phyloP scores from a whole-genome alignment of 345 rosid genomes.

The Ceriops zippeliana region DNA sequence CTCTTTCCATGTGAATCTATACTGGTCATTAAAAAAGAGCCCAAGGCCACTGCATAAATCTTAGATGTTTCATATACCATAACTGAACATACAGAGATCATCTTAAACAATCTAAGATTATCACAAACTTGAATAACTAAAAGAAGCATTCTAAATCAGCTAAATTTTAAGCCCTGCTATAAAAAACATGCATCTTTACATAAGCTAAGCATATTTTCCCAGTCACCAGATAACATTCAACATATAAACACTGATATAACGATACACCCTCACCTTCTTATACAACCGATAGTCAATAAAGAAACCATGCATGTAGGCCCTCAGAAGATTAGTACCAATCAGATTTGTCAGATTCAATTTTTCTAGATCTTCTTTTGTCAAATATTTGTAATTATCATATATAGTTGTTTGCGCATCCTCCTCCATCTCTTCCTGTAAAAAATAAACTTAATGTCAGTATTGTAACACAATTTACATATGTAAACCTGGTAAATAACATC shows the following conservation, averaged over 20 bases:
- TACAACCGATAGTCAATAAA: constrained; percentile 68
- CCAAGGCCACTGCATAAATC: neutral
- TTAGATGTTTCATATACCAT: too few relatives aligned
- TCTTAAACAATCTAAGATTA: neutral
- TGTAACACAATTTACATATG: constrained; percentile 2
- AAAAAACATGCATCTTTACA: neutral
- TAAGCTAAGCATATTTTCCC: neutral
- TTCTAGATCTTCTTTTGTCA: constrained; percentile 82
- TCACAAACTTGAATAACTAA: too few relatives aligned
- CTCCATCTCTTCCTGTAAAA: constrained; percentile 86
- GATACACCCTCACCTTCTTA: constrained; percentile 53
- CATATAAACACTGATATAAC: neutral
- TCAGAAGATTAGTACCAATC: constrained; percentile 84
- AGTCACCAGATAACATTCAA: neutral
- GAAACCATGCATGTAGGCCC: constrained; percentile 96
- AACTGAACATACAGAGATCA: neutral
- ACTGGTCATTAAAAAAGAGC: neutral
- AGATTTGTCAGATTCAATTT: constrained; percentile 71
- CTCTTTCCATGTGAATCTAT: neutral
- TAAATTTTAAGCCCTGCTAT: too few relatives aligned
- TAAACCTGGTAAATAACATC: constrained; percentile 4
- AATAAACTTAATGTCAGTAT: constrained; percentile 7
- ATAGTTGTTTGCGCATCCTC: constrained; percentile 75
- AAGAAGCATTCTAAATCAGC: too few relatives aligned
- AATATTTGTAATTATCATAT: constrained; percentile 81